Percentiles rank a stretch among this genome's conserved stretches.
These are phyloP conservation scores for Solanum chacoense DNA, from an alignment of 305 asterid genomes.

Conservation along the genomic window DNA sequence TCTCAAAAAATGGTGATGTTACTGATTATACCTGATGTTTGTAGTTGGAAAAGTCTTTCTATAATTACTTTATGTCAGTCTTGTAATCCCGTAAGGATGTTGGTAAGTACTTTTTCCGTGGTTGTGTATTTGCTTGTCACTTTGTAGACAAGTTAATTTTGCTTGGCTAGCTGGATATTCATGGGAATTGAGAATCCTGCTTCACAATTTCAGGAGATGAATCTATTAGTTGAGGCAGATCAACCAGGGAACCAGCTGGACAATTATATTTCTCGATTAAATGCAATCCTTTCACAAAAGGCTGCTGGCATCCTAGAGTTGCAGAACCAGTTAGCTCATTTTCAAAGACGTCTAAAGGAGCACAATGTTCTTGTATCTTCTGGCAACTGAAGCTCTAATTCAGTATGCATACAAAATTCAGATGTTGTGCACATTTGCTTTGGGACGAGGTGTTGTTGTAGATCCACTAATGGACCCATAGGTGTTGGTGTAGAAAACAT, in stretches of 20 bases:
- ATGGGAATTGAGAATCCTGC: neutral
- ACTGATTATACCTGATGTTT: neutral
- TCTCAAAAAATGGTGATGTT: neutral
- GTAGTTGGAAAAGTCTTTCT: neutral
- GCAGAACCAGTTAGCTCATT: conserved; percentile 76
- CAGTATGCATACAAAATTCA: neutral
- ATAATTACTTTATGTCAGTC: neutral
- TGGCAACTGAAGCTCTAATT: conserved; percentile 30
- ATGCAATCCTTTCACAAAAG: conserved; percentile 74
- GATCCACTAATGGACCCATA: neutral
- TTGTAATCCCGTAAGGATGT: neutral
- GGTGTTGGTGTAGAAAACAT: neutral
- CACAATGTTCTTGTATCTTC: conserved; percentile 85
- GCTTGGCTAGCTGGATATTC: neutral
- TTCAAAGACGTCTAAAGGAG: conserved; percentile 74
- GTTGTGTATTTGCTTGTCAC: neutral
- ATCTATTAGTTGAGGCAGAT: conserved; percentile 88
- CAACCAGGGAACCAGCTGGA: conserved; percentile 92
- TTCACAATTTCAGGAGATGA: conserved; percentile 67
- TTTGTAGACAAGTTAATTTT: neutral
- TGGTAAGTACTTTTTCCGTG: neutral
- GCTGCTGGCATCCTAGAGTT: conserved; percentile 77
- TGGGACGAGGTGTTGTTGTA: neutral
- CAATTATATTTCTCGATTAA: conserved; percentile 63
- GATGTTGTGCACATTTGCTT: neutral